Base-by-base conservation (phyloP, 176 grass and related monocot species). In the Oryza longistaminata region DNA sequence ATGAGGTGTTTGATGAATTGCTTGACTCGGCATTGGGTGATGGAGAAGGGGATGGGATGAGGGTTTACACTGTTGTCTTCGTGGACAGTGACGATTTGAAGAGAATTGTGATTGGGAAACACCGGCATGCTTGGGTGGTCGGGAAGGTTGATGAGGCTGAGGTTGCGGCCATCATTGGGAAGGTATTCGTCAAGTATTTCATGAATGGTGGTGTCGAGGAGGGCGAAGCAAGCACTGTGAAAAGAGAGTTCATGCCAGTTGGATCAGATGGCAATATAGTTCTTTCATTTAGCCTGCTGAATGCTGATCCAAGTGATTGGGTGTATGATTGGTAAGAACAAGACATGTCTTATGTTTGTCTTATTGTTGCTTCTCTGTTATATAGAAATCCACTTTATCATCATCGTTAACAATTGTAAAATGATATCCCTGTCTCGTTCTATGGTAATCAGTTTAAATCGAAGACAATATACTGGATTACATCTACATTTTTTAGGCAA, bases 231-330 rank as follows among this genome's bases (percentile, higher is more conserved):
- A 83, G 83, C 66, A 84, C 87, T 43, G 89, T 88, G 1, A 94
- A 92, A 88, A 86, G 81, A n/a, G 91, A 96, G 78, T 99, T 95
- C 84, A 90, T 99, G 83, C 96, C 96, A 58, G 88, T 96, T 70
- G 96, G 96, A 21, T 95, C 91, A 12, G 96, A 99, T 42, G 96
- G 96, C 40, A 94, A 88, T 79, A 81, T 90, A 46, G 86, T 95
- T 79, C 90, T 96, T 34, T 99, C 96, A 0, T 99, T 94, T 82
- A 99, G 91, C 83, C 73, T 99, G 88, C 75, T 99, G 76, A 96
- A 96, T 96, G 88, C 93, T 64, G 78, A 99, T 88, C 91, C 90
- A 26, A 89, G 68, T 34, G 93, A 88, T 79, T 99, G 88, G 96
- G 83, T 92, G 75, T 96, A 94, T 81, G 90, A 92, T 81, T 99